Evolutionary conservation across 441 rosid genomes (phyloP), one percentile per base, ranked within the genome.

Genomic region (Raphanus hybrid): DNA sequence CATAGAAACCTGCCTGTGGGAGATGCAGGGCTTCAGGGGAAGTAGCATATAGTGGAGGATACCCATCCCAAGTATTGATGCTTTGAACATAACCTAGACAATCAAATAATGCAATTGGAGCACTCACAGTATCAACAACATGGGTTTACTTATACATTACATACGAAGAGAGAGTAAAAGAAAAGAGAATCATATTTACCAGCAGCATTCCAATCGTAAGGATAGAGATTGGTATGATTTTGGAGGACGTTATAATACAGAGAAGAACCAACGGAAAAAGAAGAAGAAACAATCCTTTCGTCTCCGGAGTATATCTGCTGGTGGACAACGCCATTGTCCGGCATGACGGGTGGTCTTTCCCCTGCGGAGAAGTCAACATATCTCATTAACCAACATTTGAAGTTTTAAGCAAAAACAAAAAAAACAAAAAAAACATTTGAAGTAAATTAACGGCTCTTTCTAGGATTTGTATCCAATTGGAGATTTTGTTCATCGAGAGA

Each of bases 221-320:
- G 64, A 45, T 37, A 20, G 63, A 68, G 14, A 70, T 48, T 63
- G 67, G 62, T 16, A 60, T 39, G 64, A 63, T 55, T 61, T 52
- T 74, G 70, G 14, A 65, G 34, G 41, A 67, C 52, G 15, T 68
- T 20, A 3, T 8, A 67, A 23, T 61, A 63, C 0, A 45, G 48
- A 15, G 73, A 14, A 7, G 70, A 69, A 70, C 75, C 80, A 70
- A 29, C 34, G 5, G 86, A 73, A 77, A 84, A 48, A 67, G 84
- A 43, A 10, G 91, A 85, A 85, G 92, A 87, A 82, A 86, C 84
- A 75, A 80, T 77, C 87, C 89, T 87, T 80, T 82, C 89, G 71
- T 84, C 85, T 54, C 83, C 76, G 39, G 84, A 84, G 65, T 84
- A 84, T 78, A 84, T 71, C 75, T 85, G 90, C 86, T 85, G 88